Evolutionary conservation across 768 basidiomycete genomes (phyloP).

Genomic region (Mycena polygramma): DNA sequence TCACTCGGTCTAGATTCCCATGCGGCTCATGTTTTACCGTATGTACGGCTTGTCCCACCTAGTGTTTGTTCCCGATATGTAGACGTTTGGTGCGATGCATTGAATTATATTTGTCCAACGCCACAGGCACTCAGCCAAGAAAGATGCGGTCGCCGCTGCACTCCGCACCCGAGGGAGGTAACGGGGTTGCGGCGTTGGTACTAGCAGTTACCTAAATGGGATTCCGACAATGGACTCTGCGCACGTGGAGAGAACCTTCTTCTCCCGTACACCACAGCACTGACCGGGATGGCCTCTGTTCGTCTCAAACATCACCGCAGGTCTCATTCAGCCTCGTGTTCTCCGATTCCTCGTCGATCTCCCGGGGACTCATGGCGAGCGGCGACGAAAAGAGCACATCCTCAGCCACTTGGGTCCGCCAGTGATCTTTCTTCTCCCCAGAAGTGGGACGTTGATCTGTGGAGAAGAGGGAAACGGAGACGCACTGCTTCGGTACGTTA

Average conservation of each 20-base stretch:
- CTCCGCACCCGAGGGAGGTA: too few relatives aligned
- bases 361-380: slow-evolving; percentile 55
- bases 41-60: slow-evolving; percentile 24
- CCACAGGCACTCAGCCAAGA: too few relatives aligned
- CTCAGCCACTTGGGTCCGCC: slow-evolving; percentile 45
- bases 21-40: slow-evolving; percentile 33
- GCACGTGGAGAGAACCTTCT: background rate
- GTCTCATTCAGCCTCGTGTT: slow-evolving; percentile 66
- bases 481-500: slow-evolving; percentile 43
- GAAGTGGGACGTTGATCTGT: slow-evolving; percentile 67
- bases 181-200: background rate
- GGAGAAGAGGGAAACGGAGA: slow-evolving; percentile 68
- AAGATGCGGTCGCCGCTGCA: too few relatives aligned
- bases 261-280: background rate
- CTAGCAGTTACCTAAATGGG: background rate
- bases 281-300: slow-evolving; percentile 48
- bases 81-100: background rate
- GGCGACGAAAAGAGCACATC: slow-evolving; percentile 63
- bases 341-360: slow-evolving; percentile 50
- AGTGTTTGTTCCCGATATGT: slow-evolving; percentile 25
- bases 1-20: slow-evolving; percentile 14
- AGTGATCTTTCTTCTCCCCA: slow-evolving; percentile 51
- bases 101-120: too few relatives aligned
- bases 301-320: slow-evolving; percentile 59
- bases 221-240: background rate